phyloP scores from a whole-genome alignment of 108 stramenopile species.

The Craspedostauros australis region DNA sequence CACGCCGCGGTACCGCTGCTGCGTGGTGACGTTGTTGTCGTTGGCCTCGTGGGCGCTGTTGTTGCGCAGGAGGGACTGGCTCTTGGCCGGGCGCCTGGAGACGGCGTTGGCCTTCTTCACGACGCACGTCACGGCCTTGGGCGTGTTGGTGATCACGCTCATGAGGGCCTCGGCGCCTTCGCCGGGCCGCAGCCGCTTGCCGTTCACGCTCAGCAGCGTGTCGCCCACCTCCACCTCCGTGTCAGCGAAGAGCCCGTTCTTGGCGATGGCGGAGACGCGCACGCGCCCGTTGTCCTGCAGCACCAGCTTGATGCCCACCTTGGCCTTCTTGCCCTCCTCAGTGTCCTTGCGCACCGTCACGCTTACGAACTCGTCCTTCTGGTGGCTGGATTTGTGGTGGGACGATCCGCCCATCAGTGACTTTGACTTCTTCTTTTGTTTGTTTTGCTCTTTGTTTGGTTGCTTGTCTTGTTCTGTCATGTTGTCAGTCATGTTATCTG shows the following conservation, averaged over 20 bases:
- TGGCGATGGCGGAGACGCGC: conserved; percentile 8
- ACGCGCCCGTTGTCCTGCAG: conserved; percentile 11
- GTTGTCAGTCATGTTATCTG: too few species aligned
- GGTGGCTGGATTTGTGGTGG: neutral
- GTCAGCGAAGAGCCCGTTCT: conserved; percentile 19
- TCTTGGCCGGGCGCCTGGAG: neutral
- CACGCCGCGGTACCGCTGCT: conserved; percentile 9
- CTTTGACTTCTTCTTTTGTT: too few species aligned
- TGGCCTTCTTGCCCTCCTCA: conserved; percentile 15
- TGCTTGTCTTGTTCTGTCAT: too few species aligned
- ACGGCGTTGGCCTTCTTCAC: conserved; percentile 11
- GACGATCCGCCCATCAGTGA: too few species aligned
- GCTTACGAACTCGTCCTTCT: conserved; percentile 9
- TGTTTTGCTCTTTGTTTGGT: too few species aligned
- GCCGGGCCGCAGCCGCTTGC: conserved; percentile 14
- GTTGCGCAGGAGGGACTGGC: neutral
- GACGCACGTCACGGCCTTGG: conserved; percentile 12
- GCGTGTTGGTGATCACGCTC: conserved; percentile 8
- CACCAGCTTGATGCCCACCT: conserved; percentile 22
- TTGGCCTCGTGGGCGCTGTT: neutral
- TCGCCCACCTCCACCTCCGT: conserved; percentile 23
- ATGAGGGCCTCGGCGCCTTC: conserved; percentile 16
- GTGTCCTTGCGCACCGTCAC: conserved; percentile 22
- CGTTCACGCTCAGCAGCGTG: conserved; percentile 19
- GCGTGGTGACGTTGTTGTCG: conserved; percentile 22